These are phyloP conservation scores for Sophora flavescens DNA, from an alignment of 306 rosid species.

Conservation along the genomic window DNA sequence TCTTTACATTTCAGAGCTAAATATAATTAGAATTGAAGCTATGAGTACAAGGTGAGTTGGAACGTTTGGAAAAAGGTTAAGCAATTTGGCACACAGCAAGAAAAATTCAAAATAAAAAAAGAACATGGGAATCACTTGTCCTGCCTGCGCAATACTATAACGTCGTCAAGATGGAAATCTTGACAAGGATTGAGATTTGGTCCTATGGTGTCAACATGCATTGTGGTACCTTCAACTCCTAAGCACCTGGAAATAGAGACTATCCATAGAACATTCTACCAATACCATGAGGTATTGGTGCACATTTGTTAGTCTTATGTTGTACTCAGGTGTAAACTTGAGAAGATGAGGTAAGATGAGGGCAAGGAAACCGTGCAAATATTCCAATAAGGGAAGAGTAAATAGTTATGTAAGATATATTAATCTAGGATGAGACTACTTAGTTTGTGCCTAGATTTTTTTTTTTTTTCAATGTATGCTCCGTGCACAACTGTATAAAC, in stretches of 20 bases:
- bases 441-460: too few relatives aligned
- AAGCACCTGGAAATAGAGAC: constrained; percentile 40
- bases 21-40: constrained; percentile 37
- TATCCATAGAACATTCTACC: constrained; percentile 46
- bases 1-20: constrained; percentile 46
- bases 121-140: constrained; percentile 21
- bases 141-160: constrained; percentile 2
- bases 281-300: constrained; percentile 28
- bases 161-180: constrained; percentile 29
- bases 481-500: too few relatives aligned
- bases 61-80: constrained; percentile 40
- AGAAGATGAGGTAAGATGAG: constrained; percentile 34
- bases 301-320: constrained; percentile 34
- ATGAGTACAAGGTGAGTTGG: constrained; percentile 44
- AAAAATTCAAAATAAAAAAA: not conserved
- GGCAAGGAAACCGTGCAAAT: not conserved
- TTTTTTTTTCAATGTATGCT: not conserved
- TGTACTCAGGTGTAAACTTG: constrained; percentile 27
- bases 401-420: not conserved
- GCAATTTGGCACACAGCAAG: not conserved
- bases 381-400: constrained; percentile 10
- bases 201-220: constrained; percentile 29
- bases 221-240: constrained; percentile 26
- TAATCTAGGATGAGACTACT: constrained; percentile 12
- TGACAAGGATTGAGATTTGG: constrained; percentile 27